Base-by-base conservation (phyloP, 163 green algal genomes). In the Picocystis sp. region DNA sequence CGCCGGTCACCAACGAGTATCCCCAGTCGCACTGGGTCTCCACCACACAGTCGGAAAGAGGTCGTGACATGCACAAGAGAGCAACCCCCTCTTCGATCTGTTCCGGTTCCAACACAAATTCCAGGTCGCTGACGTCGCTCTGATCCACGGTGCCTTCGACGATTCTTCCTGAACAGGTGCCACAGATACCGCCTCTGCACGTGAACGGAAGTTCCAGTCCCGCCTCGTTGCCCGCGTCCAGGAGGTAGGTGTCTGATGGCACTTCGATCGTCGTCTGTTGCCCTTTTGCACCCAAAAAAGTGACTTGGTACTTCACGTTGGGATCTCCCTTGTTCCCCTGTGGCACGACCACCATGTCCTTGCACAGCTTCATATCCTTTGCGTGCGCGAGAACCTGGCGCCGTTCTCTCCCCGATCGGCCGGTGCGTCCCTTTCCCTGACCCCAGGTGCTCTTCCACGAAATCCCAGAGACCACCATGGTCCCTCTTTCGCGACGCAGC, bases 11-110 rank as follows among this genome's bases (percentile, higher is more conserved):
- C 33, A 89, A 52, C 2, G 61, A 77, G 46, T 80, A 79, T 29
- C 79, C 79, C 77, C 77, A 89, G 58, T 89, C 79, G 34, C 62
- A 75, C 60, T 89, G 79, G 21, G 75, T 89, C 60, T 89, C 75
- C 21, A 86, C 60, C 1, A 45, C 52, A 1, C 66, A 45, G 63
- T 86, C 79, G 10, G 56, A 69, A 19, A 60, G 72, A 2, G 79
- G 38, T 0, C 75, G 58, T 8, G 67, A 53, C 79, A 89, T 89
- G 68, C 79, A 89, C 43, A 89, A 50, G 42, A 89, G 65, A 43
- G 71, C 63, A 70, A 84, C 76, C 23, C 79, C 79, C 49, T 77
- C 44, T 17, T 61, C 72, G 13, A 74, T 61, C 67, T 87, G 68
- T 13, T 79, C 71, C 52, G 79, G 63, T 6, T 53, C 54, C 3